These are phyloP conservation scores for Rhynchospora tenuis DNA, from an alignment of 176 grass and related monocot genomes.

Conservation along the genomic window DNA sequence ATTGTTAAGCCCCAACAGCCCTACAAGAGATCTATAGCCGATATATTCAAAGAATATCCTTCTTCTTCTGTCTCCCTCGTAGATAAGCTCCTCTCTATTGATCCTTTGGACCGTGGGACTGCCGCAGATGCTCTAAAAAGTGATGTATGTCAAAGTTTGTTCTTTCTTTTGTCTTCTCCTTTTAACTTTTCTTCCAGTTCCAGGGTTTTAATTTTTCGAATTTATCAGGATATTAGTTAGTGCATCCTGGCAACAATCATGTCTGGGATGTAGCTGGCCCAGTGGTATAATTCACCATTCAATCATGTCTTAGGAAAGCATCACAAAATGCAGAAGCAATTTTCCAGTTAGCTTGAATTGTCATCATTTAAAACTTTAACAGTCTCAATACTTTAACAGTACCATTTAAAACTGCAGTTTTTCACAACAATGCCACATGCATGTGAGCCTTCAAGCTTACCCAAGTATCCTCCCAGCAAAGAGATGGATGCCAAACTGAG, in stretches of 20 bases:
- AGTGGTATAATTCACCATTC: not conserved
- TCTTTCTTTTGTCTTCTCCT: not conserved
- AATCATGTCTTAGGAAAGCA: not conserved
- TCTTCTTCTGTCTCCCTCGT: constrained; percentile 30
- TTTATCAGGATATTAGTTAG: not conserved
- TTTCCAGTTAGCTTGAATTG: not conserved
- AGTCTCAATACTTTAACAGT: not conserved
- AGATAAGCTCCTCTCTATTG: constrained; percentile 39
- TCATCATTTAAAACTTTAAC: not conserved
- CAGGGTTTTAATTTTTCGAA: not conserved
- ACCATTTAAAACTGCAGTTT: constrained; percentile 26
- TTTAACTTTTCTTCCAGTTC: not conserved
- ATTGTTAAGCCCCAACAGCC: constrained; percentile 35
- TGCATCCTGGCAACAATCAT: not conserved
- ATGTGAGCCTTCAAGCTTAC: constrained; percentile 46
- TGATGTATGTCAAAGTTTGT: constrained; percentile 23
- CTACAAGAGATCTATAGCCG: constrained; percentile 39
- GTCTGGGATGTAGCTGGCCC: not conserved
- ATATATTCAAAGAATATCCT: constrained; percentile 42
- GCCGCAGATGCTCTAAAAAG: constrained; percentile 33
- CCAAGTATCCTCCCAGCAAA: constrained; percentile 46
- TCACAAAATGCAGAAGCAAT: not conserved
- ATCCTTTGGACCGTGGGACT: constrained; percentile 37
- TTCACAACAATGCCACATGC: constrained; percentile 41
- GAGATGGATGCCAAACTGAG: constrained; percentile 38